Evolutionary conservation across 768 basidiomycete genomes (phyloP), one percentile per base, ranked within the genome.

Genomic region (Naganishia vishniacii): DNA sequence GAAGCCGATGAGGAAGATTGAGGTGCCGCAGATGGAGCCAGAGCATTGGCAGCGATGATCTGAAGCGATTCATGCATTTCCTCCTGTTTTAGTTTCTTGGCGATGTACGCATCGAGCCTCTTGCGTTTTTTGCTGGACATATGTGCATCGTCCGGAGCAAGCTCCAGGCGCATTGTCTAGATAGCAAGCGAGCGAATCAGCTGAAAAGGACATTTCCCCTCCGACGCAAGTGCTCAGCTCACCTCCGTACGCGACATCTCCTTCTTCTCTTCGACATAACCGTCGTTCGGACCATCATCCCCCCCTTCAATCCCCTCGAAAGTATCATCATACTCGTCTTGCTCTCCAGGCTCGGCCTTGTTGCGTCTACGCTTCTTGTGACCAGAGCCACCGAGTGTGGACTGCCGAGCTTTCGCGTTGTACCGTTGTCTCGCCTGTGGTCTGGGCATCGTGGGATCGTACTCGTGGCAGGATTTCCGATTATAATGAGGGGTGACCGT

Each of bases 41-140:
- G 68, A 0, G 72, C 71, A 15, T 63, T 63, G 20, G 48, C 32
- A 13, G 70, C 71, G 0, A 77, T 68, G 31, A 74, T 69, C 42
- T 71, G 65, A 37, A 77, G 60, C 0, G 74, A 75, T 29, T 73
- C 67, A 9, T 67, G 58, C 31, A 73, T 40, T 56, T 70, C 66
- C 62, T 77, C 76, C 5, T 65, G 62, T 60, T 77, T 75, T 48
- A 75, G 70, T 51, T 77, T 77, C 65, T 77, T 77, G 45, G 90
- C 91, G 70, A 97, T 92, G 72, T 91, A 98, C 67, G 89, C 89
- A 67, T 97, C 93, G 4, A 98, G 79, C 59, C 89, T 80, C 75
- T 88, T 92, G 79, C 85, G 86, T 80, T 90, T 93, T 80, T 92
- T 92, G 63, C 79, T 83, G 46, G 83, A 87, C 81, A 89, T 85